Percentiles rank a stretch among this genome's conserved stretches.
These are phyloP conservation scores for Diaporthe destruens DNA, from an alignment of 2,329 filamentous ascomycete species.

Conservation along the genomic window DNA sequence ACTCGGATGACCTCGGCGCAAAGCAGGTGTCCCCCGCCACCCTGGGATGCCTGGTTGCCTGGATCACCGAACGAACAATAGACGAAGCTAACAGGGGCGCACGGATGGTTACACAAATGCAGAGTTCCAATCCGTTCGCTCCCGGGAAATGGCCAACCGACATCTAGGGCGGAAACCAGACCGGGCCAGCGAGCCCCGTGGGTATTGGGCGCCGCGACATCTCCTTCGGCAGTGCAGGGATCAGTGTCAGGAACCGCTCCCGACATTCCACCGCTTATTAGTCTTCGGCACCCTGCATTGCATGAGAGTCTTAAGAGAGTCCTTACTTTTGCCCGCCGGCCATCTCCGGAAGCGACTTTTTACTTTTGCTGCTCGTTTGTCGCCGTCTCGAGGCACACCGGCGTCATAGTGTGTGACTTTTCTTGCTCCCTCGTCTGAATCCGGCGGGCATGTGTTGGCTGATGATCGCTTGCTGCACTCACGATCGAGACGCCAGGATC, in stretches of 20 bases:
- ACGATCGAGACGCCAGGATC: slow-evolving; percentile 10
- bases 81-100: slow-evolving; percentile 18
- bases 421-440: background rate
- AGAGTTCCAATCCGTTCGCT: slow-evolving; percentile 6
- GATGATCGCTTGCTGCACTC: background rate
- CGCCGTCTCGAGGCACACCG: background rate
- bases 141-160: slow-evolving; percentile 20
- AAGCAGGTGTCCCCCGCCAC: background rate
- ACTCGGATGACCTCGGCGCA: slow-evolving; percentile 28
- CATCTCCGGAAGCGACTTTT: background rate
- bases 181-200: background rate
- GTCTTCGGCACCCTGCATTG: slow-evolving; percentile 23
- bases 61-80: slow-evolving; percentile 21
- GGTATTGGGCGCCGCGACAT: background rate
- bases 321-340: slow-evolving; percentile 1
- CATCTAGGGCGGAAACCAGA: slow-evolving; percentile 8
- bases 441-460: background rate
- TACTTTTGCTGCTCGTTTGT: background rate
- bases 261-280: slow-evolving; percentile 21
- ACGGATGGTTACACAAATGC: slow-evolving; percentile 33
- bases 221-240: slow-evolving; percentile 22
- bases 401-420: slow-evolving; percentile 1
- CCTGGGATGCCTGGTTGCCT: too few species aligned
- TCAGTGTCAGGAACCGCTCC: slow-evolving; percentile 5
- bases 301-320: background rate